These are phyloP conservation scores for Xylariaceae sp. DNA, from an alignment of 2,329 filamentous ascomycete species.

Conservation along the genomic window DNA sequence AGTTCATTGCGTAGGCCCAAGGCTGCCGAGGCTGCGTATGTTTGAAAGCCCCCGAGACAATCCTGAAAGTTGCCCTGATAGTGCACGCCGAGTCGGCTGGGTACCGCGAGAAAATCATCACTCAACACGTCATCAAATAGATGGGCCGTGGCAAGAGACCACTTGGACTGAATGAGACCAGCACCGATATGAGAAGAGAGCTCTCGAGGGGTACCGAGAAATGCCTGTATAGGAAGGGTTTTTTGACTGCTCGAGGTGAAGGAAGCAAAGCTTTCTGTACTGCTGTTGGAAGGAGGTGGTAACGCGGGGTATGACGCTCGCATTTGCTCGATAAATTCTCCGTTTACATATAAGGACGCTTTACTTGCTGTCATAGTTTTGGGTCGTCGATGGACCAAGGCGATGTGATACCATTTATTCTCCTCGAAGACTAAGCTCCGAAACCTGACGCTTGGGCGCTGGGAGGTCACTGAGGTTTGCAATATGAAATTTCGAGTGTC, in stretches of 20 bases:
- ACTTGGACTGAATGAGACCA: conserved; percentile 68
- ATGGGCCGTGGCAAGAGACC: conserved; percentile 86
- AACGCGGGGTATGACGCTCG: conserved; percentile 81
- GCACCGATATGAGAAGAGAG: conserved; percentile 70
- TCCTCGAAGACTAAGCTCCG: conserved; percentile 73
- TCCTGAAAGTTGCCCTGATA: conserved; percentile 98
- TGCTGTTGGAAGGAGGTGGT: conserved; percentile 59
- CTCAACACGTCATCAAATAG: conserved; percentile 82
- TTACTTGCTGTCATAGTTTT: conserved; percentile 71
- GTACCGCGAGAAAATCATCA: conserved; percentile 86
- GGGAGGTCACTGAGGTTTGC: conserved; percentile 85
- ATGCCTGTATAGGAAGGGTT: conserved; percentile 74
- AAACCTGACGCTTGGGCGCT: conserved; percentile 86
- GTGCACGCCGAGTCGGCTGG: conserved; percentile 80
- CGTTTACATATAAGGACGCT: conserved; percentile 84
- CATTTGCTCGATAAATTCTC: conserved; percentile 87
- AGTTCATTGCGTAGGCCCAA: conserved; percentile 88
- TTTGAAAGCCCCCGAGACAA: conserved; percentile 90
- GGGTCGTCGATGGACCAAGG: conserved; percentile 74
- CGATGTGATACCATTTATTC: conserved; percentile 87
- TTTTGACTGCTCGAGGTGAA: conserved; percentile 55
- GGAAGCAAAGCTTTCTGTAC: conserved; percentile 64
- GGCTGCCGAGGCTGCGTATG: conserved; percentile 86
- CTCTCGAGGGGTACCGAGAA: conserved; percentile 86
- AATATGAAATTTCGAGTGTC: conserved; percentile 92